Conservation (phyloP, 371 early-diverging fungal species). For the Syncephalastrum monosporum region DNA sequence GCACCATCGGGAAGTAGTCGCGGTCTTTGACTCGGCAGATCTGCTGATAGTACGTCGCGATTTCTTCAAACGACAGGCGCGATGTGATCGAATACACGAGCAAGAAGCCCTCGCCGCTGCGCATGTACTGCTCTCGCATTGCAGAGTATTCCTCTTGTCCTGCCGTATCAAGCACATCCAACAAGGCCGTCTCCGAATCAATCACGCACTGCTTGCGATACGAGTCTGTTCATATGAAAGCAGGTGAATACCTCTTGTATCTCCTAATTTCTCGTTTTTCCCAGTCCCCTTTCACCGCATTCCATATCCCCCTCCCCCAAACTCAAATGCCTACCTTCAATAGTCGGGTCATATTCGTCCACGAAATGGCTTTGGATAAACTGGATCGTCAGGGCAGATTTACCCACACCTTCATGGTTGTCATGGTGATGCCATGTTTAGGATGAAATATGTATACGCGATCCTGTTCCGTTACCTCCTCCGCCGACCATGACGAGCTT, state of each 20-base stretch:
- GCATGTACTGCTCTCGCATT: no score
- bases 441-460: no score
- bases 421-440: neutral
- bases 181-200: slow-evolving; percentile 77
- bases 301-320: neutral
- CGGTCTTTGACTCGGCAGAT: slow-evolving; percentile 83
- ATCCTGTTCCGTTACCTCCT: slow-evolving; percentile 58
- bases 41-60: slow-evolving; percentile 71
- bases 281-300: neutral
- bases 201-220: slow-evolving; percentile 89
- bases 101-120: slow-evolving; percentile 50
- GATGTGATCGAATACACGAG: slow-evolving; percentile 73
- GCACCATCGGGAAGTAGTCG: slow-evolving; percentile 82
- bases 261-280: neutral
- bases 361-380: slow-evolving; percentile 90
- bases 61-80: slow-evolving; percentile 78
- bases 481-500: slow-evolving; percentile 85
- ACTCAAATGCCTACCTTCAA: slow-evolving; percentile 59
- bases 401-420: slow-evolving; percentile 59
- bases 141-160: no score
- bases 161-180: no score
- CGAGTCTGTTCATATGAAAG: slow-evolving; percentile 60
- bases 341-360: slow-evolving; percentile 93
- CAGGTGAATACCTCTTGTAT: slow-evolving; percentile 1
- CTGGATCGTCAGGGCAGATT: slow-evolving; percentile 89